Percentiles rank a stretch among this genome's conserved stretches.
Evolutionary conservation across 2,329 filamentous ascomycete genomes (phyloP).

Genomic region (Massarina eburnea): DNA sequence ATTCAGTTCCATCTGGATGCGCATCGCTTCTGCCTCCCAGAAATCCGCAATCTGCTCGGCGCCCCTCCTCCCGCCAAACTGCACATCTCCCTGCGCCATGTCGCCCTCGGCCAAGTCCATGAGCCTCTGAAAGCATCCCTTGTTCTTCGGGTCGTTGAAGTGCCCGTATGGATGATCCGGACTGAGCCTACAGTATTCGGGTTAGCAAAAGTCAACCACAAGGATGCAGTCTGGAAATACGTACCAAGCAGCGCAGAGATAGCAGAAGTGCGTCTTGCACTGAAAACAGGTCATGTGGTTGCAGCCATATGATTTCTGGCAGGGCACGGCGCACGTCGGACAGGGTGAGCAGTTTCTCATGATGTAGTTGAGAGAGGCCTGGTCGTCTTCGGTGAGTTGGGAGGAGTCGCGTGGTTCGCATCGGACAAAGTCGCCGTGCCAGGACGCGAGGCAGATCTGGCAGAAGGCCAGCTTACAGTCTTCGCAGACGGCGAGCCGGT

Average conservation of each 20-base stretch:
- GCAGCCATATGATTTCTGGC: constrained; percentile 90
- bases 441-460: constrained; percentile 70
- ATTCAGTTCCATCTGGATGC: constrained; percentile 42
- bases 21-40: constrained; percentile 39
- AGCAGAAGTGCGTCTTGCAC: constrained; percentile 92
- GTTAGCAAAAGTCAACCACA: too few relatives aligned
- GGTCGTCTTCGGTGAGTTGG: constrained; percentile 80
- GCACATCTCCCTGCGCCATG: constrained; percentile 46
- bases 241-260: constrained; percentile 89
- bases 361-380: constrained; percentile 84
- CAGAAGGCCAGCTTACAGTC: constrained; percentile 85
- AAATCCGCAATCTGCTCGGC: constrained; percentile 47
- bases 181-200: too few relatives aligned
- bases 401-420: constrained; percentile 65
- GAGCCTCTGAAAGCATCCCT: constrained; percentile 75
- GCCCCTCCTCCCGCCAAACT: constrained; percentile 46
- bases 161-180: constrained; percentile 82
- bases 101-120: constrained; percentile 91
- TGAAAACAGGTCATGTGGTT: constrained; percentile 96
- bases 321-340: constrained; percentile 80
- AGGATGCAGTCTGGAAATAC: too few relatives aligned
- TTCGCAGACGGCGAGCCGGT: constrained; percentile 77
- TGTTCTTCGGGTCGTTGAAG: constrained; percentile 71
- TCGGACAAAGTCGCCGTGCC: constrained; percentile 89
- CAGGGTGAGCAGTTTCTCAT: constrained; percentile 80